Conservation (phyloP, 2,329 filamentous ascomycete genomes). For the Fusarium odoratissimum region DNA sequence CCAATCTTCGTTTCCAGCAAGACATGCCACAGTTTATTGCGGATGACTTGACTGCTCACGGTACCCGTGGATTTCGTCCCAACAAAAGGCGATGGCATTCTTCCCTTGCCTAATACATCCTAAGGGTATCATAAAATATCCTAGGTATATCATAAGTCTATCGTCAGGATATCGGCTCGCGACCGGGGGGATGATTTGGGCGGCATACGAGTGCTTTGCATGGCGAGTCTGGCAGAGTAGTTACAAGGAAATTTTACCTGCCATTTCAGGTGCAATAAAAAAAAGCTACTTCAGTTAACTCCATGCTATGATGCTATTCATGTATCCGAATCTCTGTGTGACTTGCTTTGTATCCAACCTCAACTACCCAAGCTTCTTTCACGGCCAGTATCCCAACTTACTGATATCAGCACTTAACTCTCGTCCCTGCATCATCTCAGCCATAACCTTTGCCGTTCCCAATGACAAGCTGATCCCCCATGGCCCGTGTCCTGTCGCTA, state of each 20-base stretch:
- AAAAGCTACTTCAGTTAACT: neutral
- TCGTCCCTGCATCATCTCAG: slow-evolving; percentile 74
- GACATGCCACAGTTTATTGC: neutral
- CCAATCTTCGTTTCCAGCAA: neutral
- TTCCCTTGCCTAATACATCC: neutral
- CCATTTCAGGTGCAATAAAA: neutral
- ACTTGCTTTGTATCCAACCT: neutral
- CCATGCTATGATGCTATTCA: neutral
- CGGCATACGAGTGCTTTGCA: neutral
- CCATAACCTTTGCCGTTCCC: slow-evolving; percentile 77
- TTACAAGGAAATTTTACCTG: neutral
- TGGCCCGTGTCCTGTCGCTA: slow-evolving; percentile 79
- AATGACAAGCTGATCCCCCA: slow-evolving; percentile 76
- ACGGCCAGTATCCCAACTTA: slow-evolving; percentile 32
- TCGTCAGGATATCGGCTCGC: neutral
- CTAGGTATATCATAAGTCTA: neutral
- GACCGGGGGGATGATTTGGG: rapidly evolving
- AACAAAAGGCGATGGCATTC: neutral
- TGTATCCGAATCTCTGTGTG: neutral
- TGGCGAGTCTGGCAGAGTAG: neutral
- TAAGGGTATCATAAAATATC: neutral
- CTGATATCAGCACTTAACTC: slow-evolving; percentile 68
- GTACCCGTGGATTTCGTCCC: neutral
- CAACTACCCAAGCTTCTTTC: neutral
- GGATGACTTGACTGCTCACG: neutral